Conservation (phyloP, 495 filamentous ascomycete genomes). For the Aspergillus leporis region DNA sequence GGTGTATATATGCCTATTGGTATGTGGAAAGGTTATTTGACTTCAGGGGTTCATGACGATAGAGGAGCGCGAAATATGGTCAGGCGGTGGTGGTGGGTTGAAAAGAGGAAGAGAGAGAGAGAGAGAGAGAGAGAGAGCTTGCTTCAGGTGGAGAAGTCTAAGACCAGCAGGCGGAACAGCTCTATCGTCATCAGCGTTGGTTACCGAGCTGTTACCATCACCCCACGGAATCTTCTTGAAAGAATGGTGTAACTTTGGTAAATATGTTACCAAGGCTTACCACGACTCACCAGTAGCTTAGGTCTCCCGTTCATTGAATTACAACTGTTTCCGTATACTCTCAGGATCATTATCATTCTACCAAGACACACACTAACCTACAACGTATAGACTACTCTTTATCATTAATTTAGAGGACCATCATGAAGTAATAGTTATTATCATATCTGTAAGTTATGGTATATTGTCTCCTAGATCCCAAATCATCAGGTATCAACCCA, state of each 20-base stretch:
- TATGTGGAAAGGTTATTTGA: neutral
- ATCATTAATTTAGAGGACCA: neutral
- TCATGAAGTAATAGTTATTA: neutral
- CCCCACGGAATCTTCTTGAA: neutral
- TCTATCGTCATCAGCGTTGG: slow-evolving; percentile 21
- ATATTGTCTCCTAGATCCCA: slow-evolving; percentile 1
- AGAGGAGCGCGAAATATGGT: neutral
- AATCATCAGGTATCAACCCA: slow-evolving; percentile 11
- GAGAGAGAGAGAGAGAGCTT: neutral
- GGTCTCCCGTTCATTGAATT: neutral
- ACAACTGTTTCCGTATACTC: no score
- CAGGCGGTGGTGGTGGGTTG: neutral
- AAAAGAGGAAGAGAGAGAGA: slow-evolving; percentile 1
- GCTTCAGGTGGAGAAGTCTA: slow-evolving; percentile 1
- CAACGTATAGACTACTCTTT: neutral
- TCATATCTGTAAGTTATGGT: neutral
- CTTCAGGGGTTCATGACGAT: slow-evolving; percentile 10
- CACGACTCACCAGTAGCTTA: neutral
- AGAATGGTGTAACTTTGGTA: neutral
- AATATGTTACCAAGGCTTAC: neutral
- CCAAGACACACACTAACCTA: neutral
- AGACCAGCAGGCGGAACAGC: slow-evolving; percentile 13
- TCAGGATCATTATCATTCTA: no score
- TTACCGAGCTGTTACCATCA: slow-evolving; percentile 6
- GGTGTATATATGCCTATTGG: neutral